These are phyloP conservation scores for Xanthoconium separans DNA, from an alignment of 1,284 basidiomycete species.

Conservation along the genomic window DNA sequence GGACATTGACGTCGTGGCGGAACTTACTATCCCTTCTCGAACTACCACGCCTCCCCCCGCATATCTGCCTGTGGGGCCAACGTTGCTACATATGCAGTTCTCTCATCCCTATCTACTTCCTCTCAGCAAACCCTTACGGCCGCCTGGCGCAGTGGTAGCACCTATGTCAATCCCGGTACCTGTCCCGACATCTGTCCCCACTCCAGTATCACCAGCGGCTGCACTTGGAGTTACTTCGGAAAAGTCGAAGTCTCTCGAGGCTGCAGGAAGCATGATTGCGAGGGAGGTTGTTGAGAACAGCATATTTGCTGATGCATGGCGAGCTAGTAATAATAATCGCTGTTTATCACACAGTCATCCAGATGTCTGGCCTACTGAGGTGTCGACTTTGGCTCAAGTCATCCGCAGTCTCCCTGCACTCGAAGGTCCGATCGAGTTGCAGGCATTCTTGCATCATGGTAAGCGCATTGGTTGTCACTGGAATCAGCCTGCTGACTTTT, in stretches of 20 bases:
- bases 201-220: conserved; percentile 75
- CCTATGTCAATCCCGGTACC: conserved; percentile 40
- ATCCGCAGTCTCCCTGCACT: conserved; percentile 28
- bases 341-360: conserved; percentile 22
- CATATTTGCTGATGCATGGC: conserved; percentile 68
- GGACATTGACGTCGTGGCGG: conserved; percentile 30
- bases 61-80: conserved; percentile 67
- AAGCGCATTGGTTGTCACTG: conserved; percentile 8
- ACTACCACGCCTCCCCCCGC: conserved; percentile 65
- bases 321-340: conserved; percentile 39
- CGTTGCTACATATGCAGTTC: conserved; percentile 63
- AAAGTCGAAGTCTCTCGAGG: conserved; percentile 63
- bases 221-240: conserved; percentile 58
- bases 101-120: conserved; percentile 59
- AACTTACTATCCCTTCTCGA: conserved; percentile 43
- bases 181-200: conserved; percentile 61
- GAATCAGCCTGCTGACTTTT: conserved; percentile 1
- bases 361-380: conserved; percentile 57
- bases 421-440: conserved; percentile 28
- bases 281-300: conserved; percentile 67
- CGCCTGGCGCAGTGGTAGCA: conserved; percentile 50
- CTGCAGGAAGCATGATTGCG: conserved; percentile 57
- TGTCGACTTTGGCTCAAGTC: conserved; percentile 40
- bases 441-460: conserved; percentile 41
- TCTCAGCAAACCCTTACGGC: conserved; percentile 54